Evolutionary conservation across 768 basidiomycete genomes (phyloP).

Genomic region (Calvatia gigantea): DNA sequence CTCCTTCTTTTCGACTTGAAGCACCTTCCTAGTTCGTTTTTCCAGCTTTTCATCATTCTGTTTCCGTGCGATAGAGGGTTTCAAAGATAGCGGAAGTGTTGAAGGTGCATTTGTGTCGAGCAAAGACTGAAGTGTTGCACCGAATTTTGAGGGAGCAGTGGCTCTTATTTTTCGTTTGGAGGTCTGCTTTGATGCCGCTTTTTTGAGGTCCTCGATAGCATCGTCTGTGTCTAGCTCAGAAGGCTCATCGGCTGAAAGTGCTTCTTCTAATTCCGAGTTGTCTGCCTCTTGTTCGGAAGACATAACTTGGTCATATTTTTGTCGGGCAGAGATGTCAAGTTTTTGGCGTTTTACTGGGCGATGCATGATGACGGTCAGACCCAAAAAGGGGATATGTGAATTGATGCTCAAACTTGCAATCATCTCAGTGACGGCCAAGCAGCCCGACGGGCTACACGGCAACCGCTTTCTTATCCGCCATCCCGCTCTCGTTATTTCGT

Average conservation of each 20-base stretch:
- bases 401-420: conserved; percentile 9
- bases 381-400: neutral
- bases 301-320: conserved; percentile 18
- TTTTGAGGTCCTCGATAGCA: conserved; percentile 54
- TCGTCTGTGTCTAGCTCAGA: conserved; percentile 50
- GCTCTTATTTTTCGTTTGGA: conserved; percentile 81
- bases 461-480: neutral
- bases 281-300: conserved; percentile 1
- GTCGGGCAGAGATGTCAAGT: conserved; percentile 26
- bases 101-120: conserved; percentile 72
- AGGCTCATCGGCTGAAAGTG: conserved; percentile 19
- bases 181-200: conserved; percentile 72
- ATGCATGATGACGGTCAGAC: conserved; percentile 35
- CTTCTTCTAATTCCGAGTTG: conserved; percentile 16
- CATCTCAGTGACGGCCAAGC: neutral
- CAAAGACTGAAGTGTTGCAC: conserved; percentile 67
- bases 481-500: neutral
- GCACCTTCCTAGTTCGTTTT: conserved; percentile 62
- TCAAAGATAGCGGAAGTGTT: conserved; percentile 70
- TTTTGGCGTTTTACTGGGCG: conserved; percentile 54
- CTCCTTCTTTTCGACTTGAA: conserved; percentile 70
- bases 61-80: conserved; percentile 65
- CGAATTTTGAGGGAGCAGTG: conserved; percentile 71
- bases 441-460: neutral
- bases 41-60: conserved; percentile 77